Evolutionary conservation across 129 eudicot genomes (phyloP).

Genomic region (Helianthus tuberosus): DNA sequence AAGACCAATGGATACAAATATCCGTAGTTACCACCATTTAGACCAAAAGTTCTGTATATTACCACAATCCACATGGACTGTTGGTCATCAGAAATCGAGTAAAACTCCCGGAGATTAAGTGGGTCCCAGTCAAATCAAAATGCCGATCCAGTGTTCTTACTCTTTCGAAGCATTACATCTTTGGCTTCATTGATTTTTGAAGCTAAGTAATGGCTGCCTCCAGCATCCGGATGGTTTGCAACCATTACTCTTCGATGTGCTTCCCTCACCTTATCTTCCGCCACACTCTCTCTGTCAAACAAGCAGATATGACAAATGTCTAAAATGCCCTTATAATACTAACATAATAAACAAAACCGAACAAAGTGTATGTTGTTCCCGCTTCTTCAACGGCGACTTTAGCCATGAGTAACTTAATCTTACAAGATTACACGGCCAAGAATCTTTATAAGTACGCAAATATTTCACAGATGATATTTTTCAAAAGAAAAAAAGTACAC

Average conservation of each 20-base stretch:
- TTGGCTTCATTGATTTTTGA: constrained; percentile 84
- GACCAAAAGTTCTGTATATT: neutral
- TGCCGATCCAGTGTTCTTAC: constrained; percentile 47
- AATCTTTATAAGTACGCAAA: neutral
- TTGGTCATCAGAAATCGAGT: neutral
- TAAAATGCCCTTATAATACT: neutral
- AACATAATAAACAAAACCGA: neutral
- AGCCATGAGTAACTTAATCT: neutral
- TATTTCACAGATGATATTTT: neutral
- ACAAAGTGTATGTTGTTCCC: neutral
- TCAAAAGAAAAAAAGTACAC: neutral
- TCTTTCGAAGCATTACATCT: constrained; percentile 70
- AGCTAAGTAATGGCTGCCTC: constrained; percentile 83
- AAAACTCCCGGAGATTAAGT: neutral
- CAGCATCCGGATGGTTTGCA: constrained; percentile 88
- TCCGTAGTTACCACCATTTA: constrained; percentile 9
- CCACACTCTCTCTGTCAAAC: constrained; percentile 62
- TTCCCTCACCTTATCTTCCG: constrained; percentile 67
- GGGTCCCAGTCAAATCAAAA: constrained; percentile 30
- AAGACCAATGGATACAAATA: constrained; percentile 12
- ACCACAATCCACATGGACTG: constrained; percentile 1
- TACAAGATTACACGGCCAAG: neutral
- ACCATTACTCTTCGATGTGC: constrained; percentile 89
- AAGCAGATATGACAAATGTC: constrained; percentile 8
- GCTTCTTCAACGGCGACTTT: neutral